Conservation (phyloP, 1,139 yeast genomes). For the Pichia sp. region DNA sequence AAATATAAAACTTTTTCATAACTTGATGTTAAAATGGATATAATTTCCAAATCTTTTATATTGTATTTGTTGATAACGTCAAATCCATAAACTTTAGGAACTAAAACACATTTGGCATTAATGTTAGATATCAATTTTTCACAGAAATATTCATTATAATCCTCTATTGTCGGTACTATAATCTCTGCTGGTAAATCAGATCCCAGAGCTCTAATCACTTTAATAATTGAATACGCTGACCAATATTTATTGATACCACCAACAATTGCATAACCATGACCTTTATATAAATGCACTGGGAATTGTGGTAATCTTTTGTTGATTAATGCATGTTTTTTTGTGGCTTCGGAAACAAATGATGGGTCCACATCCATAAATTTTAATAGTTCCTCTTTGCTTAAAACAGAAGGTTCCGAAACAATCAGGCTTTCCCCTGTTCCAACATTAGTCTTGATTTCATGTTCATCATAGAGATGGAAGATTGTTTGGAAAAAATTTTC, state of each 20-base stretch:
- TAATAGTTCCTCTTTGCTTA: neutral
- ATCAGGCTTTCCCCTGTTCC: neutral
- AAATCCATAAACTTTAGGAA: conserved; percentile 23
- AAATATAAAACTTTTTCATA: conserved; percentile 54
- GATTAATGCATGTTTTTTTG: neutral
- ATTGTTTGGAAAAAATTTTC: neutral
- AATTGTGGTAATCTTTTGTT: neutral
- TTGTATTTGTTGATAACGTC: conserved; percentile 21
- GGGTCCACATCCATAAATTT: neutral
- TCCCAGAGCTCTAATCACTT: conserved; percentile 43
- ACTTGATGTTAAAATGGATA: conserved; percentile 51
- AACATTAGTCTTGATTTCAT: neutral
- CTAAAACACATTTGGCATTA: conserved; percentile 38
- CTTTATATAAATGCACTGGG: conserved; percentile 26
- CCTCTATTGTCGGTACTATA: conserved; percentile 45
- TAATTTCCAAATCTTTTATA: conserved; percentile 36
- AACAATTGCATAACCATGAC: conserved; percentile 53
- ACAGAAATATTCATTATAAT: conserved; percentile 42
- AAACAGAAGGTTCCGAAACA: neutral
- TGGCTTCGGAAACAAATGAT: neutral
- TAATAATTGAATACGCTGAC: conserved; percentile 43
- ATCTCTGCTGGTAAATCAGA: conserved; percentile 52
- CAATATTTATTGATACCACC: conserved; percentile 55
- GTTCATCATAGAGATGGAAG: neutral
- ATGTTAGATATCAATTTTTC: conserved; percentile 36